phyloP scores from a whole-genome alignment of 2,329 filamentous ascomycete species.

The Ilyonectria mors-panacis region DNA sequence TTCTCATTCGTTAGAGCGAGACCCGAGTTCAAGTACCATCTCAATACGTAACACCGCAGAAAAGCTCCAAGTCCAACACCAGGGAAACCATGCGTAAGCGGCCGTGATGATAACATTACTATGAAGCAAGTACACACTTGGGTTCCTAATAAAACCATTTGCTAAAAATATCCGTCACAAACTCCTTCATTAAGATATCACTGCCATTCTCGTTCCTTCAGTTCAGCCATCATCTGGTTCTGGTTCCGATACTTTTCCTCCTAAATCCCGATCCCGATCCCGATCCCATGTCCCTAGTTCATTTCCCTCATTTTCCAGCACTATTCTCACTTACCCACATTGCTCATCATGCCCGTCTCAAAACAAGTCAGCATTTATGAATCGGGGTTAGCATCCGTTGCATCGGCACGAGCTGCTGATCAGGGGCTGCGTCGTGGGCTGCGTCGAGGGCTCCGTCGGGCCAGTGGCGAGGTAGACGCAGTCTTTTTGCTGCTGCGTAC shows the following conservation, averaged over 20 bases:
- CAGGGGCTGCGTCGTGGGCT: too few relatives aligned
- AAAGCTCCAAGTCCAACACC: slow-evolving; percentile 40
- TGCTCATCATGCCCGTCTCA: neutral
- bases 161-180: neutral
- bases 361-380: too few relatives aligned
- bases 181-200: neutral
- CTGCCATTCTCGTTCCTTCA: neutral
- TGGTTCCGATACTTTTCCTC: neutral
- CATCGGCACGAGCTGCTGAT: too few relatives aligned
- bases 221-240: neutral
- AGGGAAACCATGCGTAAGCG: slow-evolving; percentile 14
- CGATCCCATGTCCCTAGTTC: neutral
- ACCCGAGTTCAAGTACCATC: too few relatives aligned
- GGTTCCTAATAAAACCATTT: neutral
- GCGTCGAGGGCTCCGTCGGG: too few relatives aligned
- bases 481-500: neutral
- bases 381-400: too few relatives aligned
- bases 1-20: too few relatives aligned
- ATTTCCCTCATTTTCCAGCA: neutral
- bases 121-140: too few relatives aligned
- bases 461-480: too few relatives aligned
- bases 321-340: neutral
- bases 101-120: neutral
- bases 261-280: neutral
- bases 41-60: neutral